Conservation (phyloP, 2,329 filamentous ascomycete genomes). For the Cercospora zeina region DNA sequence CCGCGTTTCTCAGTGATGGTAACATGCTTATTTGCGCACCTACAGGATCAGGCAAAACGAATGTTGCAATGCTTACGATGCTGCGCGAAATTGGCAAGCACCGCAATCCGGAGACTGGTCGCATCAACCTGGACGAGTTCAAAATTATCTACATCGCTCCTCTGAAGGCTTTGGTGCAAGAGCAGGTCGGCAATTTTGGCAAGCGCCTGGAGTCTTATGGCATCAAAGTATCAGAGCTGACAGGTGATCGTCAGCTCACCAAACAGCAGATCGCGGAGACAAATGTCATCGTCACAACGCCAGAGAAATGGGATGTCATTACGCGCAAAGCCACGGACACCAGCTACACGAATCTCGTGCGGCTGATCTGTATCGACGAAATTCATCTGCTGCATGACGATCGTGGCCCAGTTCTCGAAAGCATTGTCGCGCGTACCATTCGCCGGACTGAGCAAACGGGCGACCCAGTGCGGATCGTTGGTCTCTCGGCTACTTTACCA, state of each 20-base stretch:
- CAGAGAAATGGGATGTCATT: conserved; percentile 99
- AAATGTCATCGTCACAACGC: conserved; percentile 96
- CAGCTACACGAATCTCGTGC: conserved; percentile 95
- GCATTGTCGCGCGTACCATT: conserved; percentile 92
- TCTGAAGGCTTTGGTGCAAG: conserved; percentile 90
- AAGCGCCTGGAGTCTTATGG: conserved; percentile 87
- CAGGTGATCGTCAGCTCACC: conserved; percentile 94
- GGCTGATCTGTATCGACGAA: conserved; percentile 94
- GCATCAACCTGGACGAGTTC: conserved; percentile 93
- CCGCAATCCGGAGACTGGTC: conserved; percentile 81
- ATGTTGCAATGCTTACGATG: conserved; percentile 96
- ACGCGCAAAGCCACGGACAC: conserved; percentile 96
- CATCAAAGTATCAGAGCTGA: conserved; percentile 90
- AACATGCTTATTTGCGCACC: conserved; percentile 98
- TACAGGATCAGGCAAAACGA: conserved; percentile 96
- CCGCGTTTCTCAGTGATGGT: conserved; percentile 88
- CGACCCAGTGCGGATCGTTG: conserved; percentile 86
- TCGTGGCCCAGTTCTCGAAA: conserved; percentile 92
- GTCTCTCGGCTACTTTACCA: conserved; percentile 89
- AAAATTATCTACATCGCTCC: conserved; percentile 99
- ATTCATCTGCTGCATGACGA: conserved; percentile 98
- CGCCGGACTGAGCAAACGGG: conserved; percentile 91
- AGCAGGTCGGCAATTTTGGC: conserved; percentile 97
- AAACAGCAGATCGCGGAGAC: conserved; percentile 98
- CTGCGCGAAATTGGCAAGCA: conserved; percentile 96